Conservation (phyloP, 306 rosid genomes). For the Crotalaria pallida region DNA sequence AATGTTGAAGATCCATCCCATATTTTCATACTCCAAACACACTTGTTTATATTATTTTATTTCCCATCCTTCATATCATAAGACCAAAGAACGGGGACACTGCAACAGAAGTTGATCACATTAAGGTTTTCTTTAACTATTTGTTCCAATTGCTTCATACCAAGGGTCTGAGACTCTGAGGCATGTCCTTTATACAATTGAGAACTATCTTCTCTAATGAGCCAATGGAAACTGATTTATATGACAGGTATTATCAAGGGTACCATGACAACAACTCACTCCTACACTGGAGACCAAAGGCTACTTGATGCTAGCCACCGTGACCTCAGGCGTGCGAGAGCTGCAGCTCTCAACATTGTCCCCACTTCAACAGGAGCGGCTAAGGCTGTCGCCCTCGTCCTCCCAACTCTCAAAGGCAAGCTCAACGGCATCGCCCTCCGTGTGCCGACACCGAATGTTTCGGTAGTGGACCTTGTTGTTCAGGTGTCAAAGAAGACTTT, state of each 20-base stretch:
- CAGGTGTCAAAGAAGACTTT: constrained; percentile 89
- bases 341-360: constrained; percentile 93
- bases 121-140: too few relatives aligned
- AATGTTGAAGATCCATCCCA: too few relatives aligned
- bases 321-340: constrained; percentile 88
- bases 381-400: constrained; percentile 92
- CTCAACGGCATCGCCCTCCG: constrained; percentile 93
- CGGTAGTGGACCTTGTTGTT: constrained; percentile 90
- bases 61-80: too few relatives aligned
- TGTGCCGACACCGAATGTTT: constrained; percentile 96
- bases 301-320: constrained; percentile 99
- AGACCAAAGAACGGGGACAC: too few relatives aligned
- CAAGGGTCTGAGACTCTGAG: background rate
- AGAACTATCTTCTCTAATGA: background rate
- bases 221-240: background rate
- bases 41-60: too few relatives aligned
- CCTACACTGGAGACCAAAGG: constrained; percentile 98
- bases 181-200: background rate
- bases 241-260: constrained; percentile 82
- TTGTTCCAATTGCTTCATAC: background rate
- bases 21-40: too few relatives aligned
- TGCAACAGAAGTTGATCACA: too few relatives aligned
- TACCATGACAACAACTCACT: constrained; percentile 97
- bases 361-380: constrained; percentile 99
- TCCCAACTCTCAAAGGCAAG: constrained; percentile 89